Base-by-base conservation (phyloP, 73 alveolate species). In the Paramecium primaurelia region DNA sequence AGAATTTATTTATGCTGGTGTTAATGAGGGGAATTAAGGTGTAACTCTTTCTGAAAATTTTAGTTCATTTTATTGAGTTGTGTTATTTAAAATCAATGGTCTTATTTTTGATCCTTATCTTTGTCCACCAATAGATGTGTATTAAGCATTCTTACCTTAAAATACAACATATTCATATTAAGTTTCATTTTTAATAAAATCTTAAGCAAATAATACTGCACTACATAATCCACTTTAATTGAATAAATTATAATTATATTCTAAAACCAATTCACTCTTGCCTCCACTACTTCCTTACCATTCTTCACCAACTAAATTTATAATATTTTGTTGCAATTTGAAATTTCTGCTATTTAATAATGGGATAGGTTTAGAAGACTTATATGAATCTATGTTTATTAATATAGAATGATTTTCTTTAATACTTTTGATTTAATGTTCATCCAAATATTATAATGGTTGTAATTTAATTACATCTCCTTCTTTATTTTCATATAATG, bases 241-340 rank as follows among this genome's bases (percentile, higher is more conserved):
- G 26, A 18, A 75, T 22, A 30, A 10, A 11, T 11, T 10, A 18
- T 38, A 16, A 42, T 75, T 42, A 38, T 38, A 75, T 42, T 75
- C 88, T 6, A 75, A 10, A 16, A 75, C 26, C 2, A 75, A 1
- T 37, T 30, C 59, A 37, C 60, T 75, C 14, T 75, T 38, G 6
- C 88, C 88, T n/a, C 88, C 88, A 4, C 37, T 42, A 34, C 88
- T 75, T 4, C 88, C 88, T 75, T 75, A 16, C 88, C 88, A 75
- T 38, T 36, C 68, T 20, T 36, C 42, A 34, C 88, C 88, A 30
- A 30, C 5, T 30, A 75, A 30, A n/a, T 37, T 36, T 0, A 75
- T 42, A 11, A 6, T 4, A 64, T 64, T 64, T 9, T 64, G 12
- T 9, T 28, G 9, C 7, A 6, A 64, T 28, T 64, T 64, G 22